Percentiles rank a stretch among this genome's conserved stretches.
Conservation (phyloP, 306 rosid genomes). For the Vigna radiata region DNA sequence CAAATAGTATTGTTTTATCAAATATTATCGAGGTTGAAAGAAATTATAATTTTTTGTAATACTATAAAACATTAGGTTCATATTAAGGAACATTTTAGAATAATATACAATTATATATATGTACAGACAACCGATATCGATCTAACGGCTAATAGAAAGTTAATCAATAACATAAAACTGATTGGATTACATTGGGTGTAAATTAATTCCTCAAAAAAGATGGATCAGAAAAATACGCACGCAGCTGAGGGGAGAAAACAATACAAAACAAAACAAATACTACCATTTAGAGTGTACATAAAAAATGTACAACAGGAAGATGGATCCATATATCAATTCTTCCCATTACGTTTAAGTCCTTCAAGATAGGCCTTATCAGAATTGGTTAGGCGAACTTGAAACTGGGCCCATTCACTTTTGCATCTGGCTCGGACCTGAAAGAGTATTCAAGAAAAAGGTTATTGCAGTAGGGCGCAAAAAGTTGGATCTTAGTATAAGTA, state of each 20-base stretch:
- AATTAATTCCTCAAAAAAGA: background rate
- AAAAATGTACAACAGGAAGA: constrained; percentile 52
- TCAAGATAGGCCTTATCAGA: constrained; percentile 68
- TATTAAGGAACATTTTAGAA: background rate
- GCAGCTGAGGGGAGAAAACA: constrained; percentile 33
- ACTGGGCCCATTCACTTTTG: constrained; percentile 89
- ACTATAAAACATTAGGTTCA: background rate
- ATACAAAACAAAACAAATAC: constrained; percentile 39
- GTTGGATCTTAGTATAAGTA: background rate
- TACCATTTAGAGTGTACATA: constrained; percentile 34
- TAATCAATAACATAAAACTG: background rate
- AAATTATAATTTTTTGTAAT: too few species aligned
- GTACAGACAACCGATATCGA: background rate
- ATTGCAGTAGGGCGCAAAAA: background rate
- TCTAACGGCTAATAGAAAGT: background rate
- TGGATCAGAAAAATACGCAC: constrained; percentile 26
- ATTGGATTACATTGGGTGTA: background rate
- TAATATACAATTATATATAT: background rate
- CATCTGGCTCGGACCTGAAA: constrained; percentile 90
- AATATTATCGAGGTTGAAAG: too few species aligned
- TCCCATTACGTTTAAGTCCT: constrained; percentile 48
- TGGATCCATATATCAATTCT: constrained; percentile 42
- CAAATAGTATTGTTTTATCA: background rate
- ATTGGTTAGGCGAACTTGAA: constrained; percentile 73
- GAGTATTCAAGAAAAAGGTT: constrained; percentile 38